A percentile compares a stretch with the other conserved stretches of the same genome.
Evolutionary conservation across 805 yeast genomes (phyloP).

Genomic region (Candida chilensis): DNA sequence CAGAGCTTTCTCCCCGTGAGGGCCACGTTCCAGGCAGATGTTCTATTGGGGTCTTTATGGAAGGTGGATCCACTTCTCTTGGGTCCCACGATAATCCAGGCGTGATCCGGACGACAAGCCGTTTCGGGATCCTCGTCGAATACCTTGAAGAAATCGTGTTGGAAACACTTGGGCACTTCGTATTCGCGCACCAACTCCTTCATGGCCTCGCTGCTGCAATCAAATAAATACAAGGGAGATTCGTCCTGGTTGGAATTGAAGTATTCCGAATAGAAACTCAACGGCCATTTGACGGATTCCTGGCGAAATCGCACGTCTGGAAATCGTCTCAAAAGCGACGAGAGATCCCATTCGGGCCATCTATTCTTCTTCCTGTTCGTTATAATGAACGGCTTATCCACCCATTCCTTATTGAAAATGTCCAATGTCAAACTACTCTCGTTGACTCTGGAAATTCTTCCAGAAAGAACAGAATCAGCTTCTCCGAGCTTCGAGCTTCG

Average conservation of each 20-base stretch:
- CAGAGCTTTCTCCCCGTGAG: slow-evolving; percentile 71
- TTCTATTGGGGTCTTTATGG: slow-evolving; percentile 88
- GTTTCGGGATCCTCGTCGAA: slow-evolving; percentile 17
- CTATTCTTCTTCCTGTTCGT: slow-evolving; percentile 18
- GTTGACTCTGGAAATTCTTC: slow-evolving; percentile 8
- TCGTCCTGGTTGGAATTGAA: slow-evolving; percentile 61
- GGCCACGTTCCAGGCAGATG: slow-evolving; percentile 86
- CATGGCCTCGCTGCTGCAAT: slow-evolving; percentile 69
- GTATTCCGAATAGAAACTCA: slow-evolving; percentile 53
- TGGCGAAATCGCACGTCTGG: slow-evolving; percentile 64
- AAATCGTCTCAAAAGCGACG: slow-evolving; percentile 38
- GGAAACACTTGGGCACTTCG: slow-evolving; percentile 42
- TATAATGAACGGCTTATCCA: slow-evolving; percentile 58
- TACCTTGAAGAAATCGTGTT: slow-evolving; percentile 52
- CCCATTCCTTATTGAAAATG: slow-evolving; percentile 35
- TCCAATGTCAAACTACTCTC: slow-evolving; percentile 22
- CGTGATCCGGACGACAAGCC: slow-evolving; percentile 71
- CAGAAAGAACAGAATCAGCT: too few relatives aligned
- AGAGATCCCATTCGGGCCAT: slow-evolving; percentile 64
- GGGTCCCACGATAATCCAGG: slow-evolving; percentile 91
- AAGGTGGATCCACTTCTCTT: slow-evolving; percentile 78
- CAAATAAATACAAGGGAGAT: slow-evolving; percentile 79
- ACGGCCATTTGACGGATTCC: slow-evolving; percentile 78
- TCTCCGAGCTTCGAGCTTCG: slow-evolving; percentile 9
- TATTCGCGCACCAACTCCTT: slow-evolving; percentile 44